A percentile compares a stretch with the other conserved stretches of the same genome.
Conservation (phyloP, 164 flowering plant species). For the Litsea cubeba region DNA sequence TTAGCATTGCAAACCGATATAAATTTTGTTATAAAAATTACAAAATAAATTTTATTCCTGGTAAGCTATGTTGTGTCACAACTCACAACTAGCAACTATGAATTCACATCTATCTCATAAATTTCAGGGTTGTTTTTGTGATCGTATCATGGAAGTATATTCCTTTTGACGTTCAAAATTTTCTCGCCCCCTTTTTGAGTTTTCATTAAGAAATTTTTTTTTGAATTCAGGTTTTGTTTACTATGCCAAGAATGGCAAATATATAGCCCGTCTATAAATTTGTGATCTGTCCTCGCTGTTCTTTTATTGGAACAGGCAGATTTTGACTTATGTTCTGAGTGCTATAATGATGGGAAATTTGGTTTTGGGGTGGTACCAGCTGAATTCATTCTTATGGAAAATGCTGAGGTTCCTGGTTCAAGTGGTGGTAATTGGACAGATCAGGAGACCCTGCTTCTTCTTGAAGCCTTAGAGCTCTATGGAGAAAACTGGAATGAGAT, state of each 20-base stretch:
- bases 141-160: neutral
- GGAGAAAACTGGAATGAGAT: slow-evolving; percentile 97
- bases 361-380: slow-evolving; percentile 80
- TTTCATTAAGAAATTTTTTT: too few relatives aligned
- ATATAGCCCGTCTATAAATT: too few relatives aligned
- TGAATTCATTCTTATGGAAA: slow-evolving; percentile 94
- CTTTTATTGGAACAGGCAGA: slow-evolving; percentile 60
- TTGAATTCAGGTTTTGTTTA: too few relatives aligned
- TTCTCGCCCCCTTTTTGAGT: too few relatives aligned
- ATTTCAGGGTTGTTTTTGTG: neutral
- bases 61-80: neutral
- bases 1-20: too few relatives aligned
- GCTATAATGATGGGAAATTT: slow-evolving; percentile 83
- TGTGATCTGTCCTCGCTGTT: neutral
- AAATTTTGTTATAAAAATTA: too few relatives aligned
- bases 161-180: too few relatives aligned
- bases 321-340: slow-evolving; percentile 88
- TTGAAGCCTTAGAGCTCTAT: slow-evolving; percentile 90
- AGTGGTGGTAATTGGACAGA: slow-evolving; percentile 98
- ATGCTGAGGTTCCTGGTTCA: slow-evolving; percentile 75
- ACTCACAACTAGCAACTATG: neutral
- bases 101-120: neutral
- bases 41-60: neutral
- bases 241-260: too few relatives aligned
- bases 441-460: slow-evolving; percentile 96